Base-by-base conservation (phyloP, 495 filamentous ascomycete species). In the Aspergillus biplanus region DNA sequence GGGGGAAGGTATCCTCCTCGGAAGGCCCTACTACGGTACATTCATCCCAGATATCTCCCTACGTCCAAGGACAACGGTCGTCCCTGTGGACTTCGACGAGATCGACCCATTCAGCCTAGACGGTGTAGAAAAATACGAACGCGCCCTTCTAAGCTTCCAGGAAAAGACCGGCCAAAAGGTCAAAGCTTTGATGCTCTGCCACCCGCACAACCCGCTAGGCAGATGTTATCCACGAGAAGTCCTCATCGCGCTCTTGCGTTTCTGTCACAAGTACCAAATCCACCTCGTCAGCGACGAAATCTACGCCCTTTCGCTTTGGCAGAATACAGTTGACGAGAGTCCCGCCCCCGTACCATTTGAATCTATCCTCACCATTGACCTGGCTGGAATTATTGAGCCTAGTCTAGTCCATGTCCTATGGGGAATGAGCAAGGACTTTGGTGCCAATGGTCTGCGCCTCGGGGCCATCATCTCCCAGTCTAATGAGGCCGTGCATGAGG, bases 231-330 rank as follows among this genome's bases (percentile, higher is more conserved):
- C 84, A 0, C 73, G 68, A 15, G 74, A 83, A 13, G 75, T 76
- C 0, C 62, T 89, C 0, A 63, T 77, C 9, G 74, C 63, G 16
- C 69, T 85, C 33, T 77, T 87, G 75, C 68, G 68, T 8, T 65
- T 89, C 6, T 90, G 87, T 57, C 73, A 82, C 27, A 77, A 80
- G 34, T 76, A 86, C 61, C 68, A 75, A 16, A 72, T 90, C 2
- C 86, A 89, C 60, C 65, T 89, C 3, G 78, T 89, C 54, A 82
- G 81, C 48, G 87, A 90, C 56, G 87, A 90, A 66, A 82, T 89
- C 12, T 89, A 89, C 65, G 87, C 83, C 0, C 67, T 87, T 16
- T 85, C 82, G 0, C 72, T 83, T 0, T 89, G 78, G 63, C 67
- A 78, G 8, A 78, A 77, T 31, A 68, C 70, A 0, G 67, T 75